These are phyloP conservation scores for Tylopilus plumbeoviolaceoides DNA, from an alignment of 768 basidiomycete species.

Conservation along the genomic window DNA sequence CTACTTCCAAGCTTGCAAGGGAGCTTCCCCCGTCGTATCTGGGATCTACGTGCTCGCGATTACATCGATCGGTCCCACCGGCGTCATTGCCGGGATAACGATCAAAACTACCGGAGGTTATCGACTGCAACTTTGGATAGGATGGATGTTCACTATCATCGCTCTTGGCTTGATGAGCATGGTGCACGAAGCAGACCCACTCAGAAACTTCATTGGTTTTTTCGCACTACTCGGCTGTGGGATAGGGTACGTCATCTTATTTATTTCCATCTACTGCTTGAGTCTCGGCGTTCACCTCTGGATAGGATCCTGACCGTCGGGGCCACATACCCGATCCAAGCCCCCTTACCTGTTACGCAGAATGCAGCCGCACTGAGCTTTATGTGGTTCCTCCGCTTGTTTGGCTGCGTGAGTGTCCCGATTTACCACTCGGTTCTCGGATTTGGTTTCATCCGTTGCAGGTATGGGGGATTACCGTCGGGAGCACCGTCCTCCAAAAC, in stretches of 20 bases:
- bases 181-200: conserved; percentile 20
- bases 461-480: background rate
- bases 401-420: conserved; percentile 28
- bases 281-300: background rate
- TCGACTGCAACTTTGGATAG: conserved; percentile 18
- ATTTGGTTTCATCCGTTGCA: background rate
- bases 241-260: background rate
- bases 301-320: background rate
- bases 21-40: conserved; percentile 30
- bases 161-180: conserved; percentile 35
- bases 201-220: background rate
- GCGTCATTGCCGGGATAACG: conserved; percentile 29
- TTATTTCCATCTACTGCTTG: background rate
- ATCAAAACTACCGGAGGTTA: conserved; percentile 30
- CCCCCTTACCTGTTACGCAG: background rate
- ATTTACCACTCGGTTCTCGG: background rate
- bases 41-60: conserved; percentile 18
- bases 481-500: background rate
- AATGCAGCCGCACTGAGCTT: background rate
- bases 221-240: background rate
- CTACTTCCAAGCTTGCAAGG: conserved; percentile 16
- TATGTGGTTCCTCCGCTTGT: conserved; percentile 1
- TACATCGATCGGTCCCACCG: conserved; percentile 27
- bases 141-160: conserved; percentile 20
- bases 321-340: conserved; percentile 34